These are phyloP conservation scores for Porpolomopsis calyptriformis DNA, from an alignment of 768 basidiomycete species.

Conservation along the genomic window DNA sequence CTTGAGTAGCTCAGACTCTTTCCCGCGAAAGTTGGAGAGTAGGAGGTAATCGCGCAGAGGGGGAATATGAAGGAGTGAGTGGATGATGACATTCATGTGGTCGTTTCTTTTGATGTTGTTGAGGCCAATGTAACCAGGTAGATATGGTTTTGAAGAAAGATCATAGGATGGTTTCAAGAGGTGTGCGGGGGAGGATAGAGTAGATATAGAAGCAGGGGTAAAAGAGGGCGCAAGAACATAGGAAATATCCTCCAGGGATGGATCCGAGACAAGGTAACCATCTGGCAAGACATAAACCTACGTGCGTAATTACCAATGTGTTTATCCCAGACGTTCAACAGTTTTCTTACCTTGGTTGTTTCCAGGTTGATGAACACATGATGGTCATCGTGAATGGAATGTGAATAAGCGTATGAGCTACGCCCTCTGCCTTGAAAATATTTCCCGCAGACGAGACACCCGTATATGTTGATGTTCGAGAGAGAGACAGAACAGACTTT, in stretches of 20 bases:
- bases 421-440: conserved; percentile 97
- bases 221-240: conserved; percentile 87
- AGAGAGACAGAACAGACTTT: conserved; percentile 96
- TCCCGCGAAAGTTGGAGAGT: conserved; percentile 60
- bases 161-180: conserved; percentile 76
- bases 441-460: conserved; percentile 95
- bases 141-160: conserved; percentile 67
- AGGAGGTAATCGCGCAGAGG: conserved; percentile 84
- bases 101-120: conserved; percentile 98
- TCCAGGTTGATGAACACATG: conserved; percentile 97
- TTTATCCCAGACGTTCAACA: conserved; percentile 9
- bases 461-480: conserved; percentile 95
- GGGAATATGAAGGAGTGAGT: conserved; percentile 82
- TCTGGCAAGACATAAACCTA: conserved; percentile 97
- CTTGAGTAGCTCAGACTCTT: conserved; percentile 78
- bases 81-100: conserved; percentile 95
- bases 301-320: conserved; percentile 11
- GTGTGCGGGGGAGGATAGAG: conserved; percentile 46
- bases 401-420: conserved; percentile 89
- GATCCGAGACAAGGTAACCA: conserved; percentile 92
- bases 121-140: conserved; percentile 89
- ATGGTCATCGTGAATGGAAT: conserved; percentile 96
- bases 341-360: conserved; percentile 69
- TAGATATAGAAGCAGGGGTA: conserved; percentile 43
- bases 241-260: conserved; percentile 90